Evolutionary conservation across 495 filamentous ascomycete genomes (phyloP).

Genomic region (Sabuloglossum arenarium): DNA sequence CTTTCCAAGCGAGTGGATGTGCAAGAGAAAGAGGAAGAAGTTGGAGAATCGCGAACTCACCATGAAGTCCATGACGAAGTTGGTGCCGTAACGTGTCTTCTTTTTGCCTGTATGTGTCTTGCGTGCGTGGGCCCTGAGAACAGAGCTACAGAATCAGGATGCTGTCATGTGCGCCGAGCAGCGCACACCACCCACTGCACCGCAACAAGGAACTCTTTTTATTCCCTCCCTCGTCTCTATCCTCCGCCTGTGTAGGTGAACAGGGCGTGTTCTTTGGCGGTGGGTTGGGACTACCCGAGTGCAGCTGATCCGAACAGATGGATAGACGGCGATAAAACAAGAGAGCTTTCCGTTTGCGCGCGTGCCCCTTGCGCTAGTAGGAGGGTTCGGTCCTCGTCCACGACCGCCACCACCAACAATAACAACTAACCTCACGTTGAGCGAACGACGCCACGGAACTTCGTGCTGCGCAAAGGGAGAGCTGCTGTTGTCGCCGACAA

Average conservation of each 20-base stretch:
- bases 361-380: background rate
- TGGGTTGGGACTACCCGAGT: background rate
- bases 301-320: background rate
- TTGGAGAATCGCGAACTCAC: background rate
- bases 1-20: background rate
- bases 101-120: background rate
- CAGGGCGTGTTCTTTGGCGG: background rate
- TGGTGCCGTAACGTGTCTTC: background rate
- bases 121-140: background rate
- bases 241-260: background rate
- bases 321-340: background rate
- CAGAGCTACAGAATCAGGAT: background rate
- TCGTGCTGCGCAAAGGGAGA: too few species aligned
- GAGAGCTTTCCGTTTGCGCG: background rate
- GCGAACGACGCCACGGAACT: too few species aligned
- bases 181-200: background rate
- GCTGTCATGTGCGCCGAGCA: background rate
- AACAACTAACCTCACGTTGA: too few species aligned
- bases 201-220: background rate
- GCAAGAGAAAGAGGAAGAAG: background rate
- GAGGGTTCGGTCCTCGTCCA: too few species aligned
- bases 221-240: background rate
- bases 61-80: constrained; percentile 3
- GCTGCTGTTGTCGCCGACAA: too few species aligned
- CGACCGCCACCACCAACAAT: too few species aligned